Evolutionary conservation across 2,329 filamentous ascomycete species (phyloP).

Genomic region (Cladorrhinum sp.): DNA sequence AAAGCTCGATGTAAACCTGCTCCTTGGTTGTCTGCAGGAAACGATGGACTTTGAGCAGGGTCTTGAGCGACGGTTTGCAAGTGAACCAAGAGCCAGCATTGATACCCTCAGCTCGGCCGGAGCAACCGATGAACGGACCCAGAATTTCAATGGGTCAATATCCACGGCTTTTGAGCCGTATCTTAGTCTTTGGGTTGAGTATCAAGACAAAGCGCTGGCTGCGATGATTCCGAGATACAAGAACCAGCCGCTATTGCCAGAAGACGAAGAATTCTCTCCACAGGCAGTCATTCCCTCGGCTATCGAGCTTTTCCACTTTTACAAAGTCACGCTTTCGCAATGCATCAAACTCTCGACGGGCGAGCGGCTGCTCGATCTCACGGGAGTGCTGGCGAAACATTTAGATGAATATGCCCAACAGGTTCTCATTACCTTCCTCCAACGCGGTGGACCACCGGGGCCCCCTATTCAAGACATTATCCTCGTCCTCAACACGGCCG

Average conservation of each 20-base stretch:
- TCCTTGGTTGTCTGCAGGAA: constrained; percentile 87
- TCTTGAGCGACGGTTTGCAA: constrained; percentile 79
- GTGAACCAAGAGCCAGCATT: constrained; percentile 72
- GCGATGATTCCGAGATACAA: constrained; percentile 84
- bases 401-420: constrained; percentile 94
- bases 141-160: constrained; percentile 83
- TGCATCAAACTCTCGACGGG: constrained; percentile 95
- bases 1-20: constrained; percentile 82
- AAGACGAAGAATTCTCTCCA: constrained; percentile 87
- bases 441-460: constrained; percentile 51
- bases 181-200: constrained; percentile 93
- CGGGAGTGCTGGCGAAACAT: constrained; percentile 84
- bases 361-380: constrained; percentile 79
- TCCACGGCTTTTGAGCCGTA: constrained; percentile 98
- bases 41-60: constrained; percentile 96
- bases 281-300: constrained; percentile 90
- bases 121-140: constrained; percentile 61
- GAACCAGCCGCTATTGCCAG: constrained; percentile 71
- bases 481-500: constrained; percentile 89
- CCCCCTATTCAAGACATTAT: constrained; percentile 71
- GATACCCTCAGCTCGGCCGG: constrained; percentile 76
- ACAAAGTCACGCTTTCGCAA: constrained; percentile 86
- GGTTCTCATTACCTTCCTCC: constrained; percentile 72
- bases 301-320: constrained; percentile 96
- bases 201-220: constrained; percentile 85